Evolutionary conservation across 2,329 filamentous ascomycete genomes (phyloP).

Genomic region (Colletotrichum spinosum): DNA sequence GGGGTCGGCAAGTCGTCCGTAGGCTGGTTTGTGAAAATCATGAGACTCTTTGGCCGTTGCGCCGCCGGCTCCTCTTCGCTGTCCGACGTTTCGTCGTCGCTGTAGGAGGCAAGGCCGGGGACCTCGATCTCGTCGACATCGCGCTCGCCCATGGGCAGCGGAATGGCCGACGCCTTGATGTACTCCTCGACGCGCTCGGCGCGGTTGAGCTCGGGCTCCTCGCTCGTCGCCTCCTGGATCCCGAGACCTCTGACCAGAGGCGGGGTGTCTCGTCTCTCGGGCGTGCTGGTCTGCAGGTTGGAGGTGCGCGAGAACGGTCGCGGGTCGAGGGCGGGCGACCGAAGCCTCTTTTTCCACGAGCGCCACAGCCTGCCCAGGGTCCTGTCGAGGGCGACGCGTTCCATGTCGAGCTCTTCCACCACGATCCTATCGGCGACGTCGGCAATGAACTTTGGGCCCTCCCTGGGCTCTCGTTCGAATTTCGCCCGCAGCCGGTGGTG

Average conservation of each 20-base stretch:
- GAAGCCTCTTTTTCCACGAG: slow-evolving; percentile 90
- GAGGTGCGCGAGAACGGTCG: slow-evolving; percentile 64
- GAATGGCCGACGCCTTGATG: slow-evolving; percentile 67
- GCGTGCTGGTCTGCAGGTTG: slow-evolving; percentile 52
- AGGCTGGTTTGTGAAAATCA: slow-evolving; percentile 46
- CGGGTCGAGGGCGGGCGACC: slow-evolving; percentile 64
- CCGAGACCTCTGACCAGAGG: slow-evolving; percentile 47
- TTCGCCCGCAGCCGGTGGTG: slow-evolving; percentile 73
- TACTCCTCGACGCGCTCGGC: slow-evolving; percentile 49
- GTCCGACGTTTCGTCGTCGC: slow-evolving; percentile 70
- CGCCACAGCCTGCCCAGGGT: slow-evolving; percentile 92
- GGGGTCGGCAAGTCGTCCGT: slow-evolving; percentile 48
- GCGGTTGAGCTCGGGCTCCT: slow-evolving; percentile 26
- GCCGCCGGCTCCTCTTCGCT: slow-evolving; percentile 47
- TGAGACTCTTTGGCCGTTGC: slow-evolving; percentile 61
- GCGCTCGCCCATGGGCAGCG: slow-evolving; percentile 74
- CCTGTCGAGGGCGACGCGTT: slow-evolving; percentile 89
- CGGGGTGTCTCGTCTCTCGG: slow-evolving; percentile 49
- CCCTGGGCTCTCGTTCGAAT: slow-evolving; percentile 69
- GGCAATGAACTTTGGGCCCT: slow-evolving; percentile 58
- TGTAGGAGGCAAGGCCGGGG: slow-evolving; percentile 73
- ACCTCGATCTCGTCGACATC: slow-evolving; percentile 87
- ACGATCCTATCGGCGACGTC: slow-evolving; percentile 74
- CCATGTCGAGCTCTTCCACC: slow-evolving; percentile 93
- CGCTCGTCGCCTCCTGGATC: slow-evolving; percentile 30